These are phyloP conservation scores for Daldinia caldariorum DNA, from an alignment of 495 filamentous ascomycete genomes.

Conservation along the genomic window DNA sequence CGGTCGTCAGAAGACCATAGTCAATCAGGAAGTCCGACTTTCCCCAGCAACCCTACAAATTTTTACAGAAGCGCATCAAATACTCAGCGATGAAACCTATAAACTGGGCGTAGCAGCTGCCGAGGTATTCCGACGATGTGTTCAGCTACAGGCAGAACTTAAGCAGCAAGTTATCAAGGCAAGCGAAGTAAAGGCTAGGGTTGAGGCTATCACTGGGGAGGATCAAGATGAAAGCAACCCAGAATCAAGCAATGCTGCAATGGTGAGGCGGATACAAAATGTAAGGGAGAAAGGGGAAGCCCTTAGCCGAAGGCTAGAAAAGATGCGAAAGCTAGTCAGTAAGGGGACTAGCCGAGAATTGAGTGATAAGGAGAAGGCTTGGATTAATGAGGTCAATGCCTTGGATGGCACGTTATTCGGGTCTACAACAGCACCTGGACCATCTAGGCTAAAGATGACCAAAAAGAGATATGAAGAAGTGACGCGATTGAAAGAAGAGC, in stretches of 20 bases:
- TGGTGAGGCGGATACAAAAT: constrained; percentile 68
- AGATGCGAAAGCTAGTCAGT: constrained; percentile 66
- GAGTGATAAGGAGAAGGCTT: constrained; percentile 77
- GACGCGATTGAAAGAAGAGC: constrained; percentile 56
- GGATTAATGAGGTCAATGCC: constrained; percentile 69
- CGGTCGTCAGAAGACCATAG: constrained; percentile 64
- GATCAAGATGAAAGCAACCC: constrained; percentile 60
- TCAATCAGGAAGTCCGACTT: constrained; percentile 77
- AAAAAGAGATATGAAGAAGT: constrained; percentile 62
- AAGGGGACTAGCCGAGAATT: constrained; percentile 69
- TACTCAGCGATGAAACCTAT: constrained; percentile 77
- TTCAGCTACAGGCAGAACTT: constrained; percentile 76
- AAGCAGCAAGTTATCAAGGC: constrained; percentile 73
- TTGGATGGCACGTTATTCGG: constrained; percentile 58
- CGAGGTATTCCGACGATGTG: constrained; percentile 82
- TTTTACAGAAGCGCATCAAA: constrained; percentile 78
- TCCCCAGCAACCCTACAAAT: constrained; percentile 78
- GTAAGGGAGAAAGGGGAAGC: constrained; percentile 68
- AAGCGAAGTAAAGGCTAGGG: constrained; percentile 70
- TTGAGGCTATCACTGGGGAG: constrained; percentile 72
- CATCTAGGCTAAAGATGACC: constrained; percentile 49
- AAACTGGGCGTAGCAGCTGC: constrained; percentile 76
- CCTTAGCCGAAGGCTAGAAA: constrained; percentile 71
- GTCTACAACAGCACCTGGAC: constrained; percentile 43
- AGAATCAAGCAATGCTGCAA: constrained; percentile 59